These are phyloP conservation scores for Ganoderma resinaceum DNA, from an alignment of 1,284 basidiomycete species.

Conservation along the genomic window DNA sequence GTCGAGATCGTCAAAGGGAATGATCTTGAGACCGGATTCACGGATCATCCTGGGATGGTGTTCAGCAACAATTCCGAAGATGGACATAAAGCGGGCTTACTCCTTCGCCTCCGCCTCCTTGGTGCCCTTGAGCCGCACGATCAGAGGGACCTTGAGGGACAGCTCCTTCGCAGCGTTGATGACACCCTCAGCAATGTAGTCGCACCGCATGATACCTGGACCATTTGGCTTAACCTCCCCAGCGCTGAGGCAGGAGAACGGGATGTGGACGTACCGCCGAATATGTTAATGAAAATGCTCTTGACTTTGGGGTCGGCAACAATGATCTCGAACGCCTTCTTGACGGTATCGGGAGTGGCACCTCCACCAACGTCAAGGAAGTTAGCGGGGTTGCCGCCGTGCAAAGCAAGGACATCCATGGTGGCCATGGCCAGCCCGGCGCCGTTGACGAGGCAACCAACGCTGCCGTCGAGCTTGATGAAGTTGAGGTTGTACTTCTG, in stretches of 20 bases:
- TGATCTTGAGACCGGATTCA: constrained; percentile 92
- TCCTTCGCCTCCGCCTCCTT: constrained; percentile 96
- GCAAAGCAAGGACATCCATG: constrained; percentile 97
- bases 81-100: constrained; percentile 53
- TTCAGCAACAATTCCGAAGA: constrained; percentile 2
- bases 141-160: constrained; percentile 83
- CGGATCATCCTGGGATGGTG: constrained; percentile 77
- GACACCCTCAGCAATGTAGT: constrained; percentile 97
- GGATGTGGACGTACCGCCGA: constrained; percentile 60
- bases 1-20: constrained; percentile 87
- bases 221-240: neutral
- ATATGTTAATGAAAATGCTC: constrained; percentile 99
- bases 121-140: constrained; percentile 96
- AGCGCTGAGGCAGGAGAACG: neutral
- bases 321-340: constrained; percentile 98
- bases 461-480: constrained; percentile 98
- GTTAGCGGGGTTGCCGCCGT: constrained; percentile 97
- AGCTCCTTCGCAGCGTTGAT: constrained; percentile 98
- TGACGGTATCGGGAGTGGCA: constrained; percentile 97
- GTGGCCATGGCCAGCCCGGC: constrained; percentile 99
- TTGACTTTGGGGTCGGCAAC: constrained; percentile 92
- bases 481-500: constrained; percentile 96
- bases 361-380: constrained; percentile 99
- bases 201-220: constrained; percentile 97
- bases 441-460: constrained; percentile 98